Base-by-base conservation (phyloP, 495 filamentous ascomycete genomes). In the Lasiosphaeriaceae sp. region DNA sequence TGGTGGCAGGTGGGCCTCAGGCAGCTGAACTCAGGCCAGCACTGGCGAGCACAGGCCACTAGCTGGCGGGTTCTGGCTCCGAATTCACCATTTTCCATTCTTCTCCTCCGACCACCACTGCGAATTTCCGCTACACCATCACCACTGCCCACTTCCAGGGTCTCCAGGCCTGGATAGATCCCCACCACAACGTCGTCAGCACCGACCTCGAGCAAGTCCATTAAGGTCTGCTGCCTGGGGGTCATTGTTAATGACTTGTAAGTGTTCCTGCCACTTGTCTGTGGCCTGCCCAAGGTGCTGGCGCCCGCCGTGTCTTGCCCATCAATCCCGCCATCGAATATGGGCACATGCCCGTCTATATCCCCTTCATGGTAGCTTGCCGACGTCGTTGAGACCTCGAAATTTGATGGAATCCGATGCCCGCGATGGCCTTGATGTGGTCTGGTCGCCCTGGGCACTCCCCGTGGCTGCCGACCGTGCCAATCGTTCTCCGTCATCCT, bases 281-380 rank as follows among this genome's bases (percentile, higher is more conserved):
- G 47, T 46, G 54, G 46, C 53, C 56, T 56, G 48, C 49, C 51
- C 54, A 41, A 6, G 31, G 59, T 55, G 61, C 57, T 49, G 60
- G 63, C 47, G 58, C 54, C 62, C 59, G 60, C 60, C 63, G 59
- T 55, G 63, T 66, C 62, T 68, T 67, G 65, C 60, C 68, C 68
- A 71, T 71, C 69, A 61, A 71, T 72, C 65, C 74, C 67, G 65
- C 68, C 73, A 69, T 65, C 68, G 60, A 71, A 68, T 59, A 69
- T 57, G 52, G 57, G 64, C 69, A 67, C 71, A 69, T 72, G 71
- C 66, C 65, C 72, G 66, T 71, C 61, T 64, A 66, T 51, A 57
- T 67, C 60, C 64, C 58, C 65, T 51, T 62, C 53, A 60, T 53
- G 47, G 43, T 47, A 50, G 60, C 60, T 57, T 65, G 66, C 63